Evolutionary conservation across 768 basidiomycete species (phyloP).

Genomic region (Epithele typhae): DNA sequence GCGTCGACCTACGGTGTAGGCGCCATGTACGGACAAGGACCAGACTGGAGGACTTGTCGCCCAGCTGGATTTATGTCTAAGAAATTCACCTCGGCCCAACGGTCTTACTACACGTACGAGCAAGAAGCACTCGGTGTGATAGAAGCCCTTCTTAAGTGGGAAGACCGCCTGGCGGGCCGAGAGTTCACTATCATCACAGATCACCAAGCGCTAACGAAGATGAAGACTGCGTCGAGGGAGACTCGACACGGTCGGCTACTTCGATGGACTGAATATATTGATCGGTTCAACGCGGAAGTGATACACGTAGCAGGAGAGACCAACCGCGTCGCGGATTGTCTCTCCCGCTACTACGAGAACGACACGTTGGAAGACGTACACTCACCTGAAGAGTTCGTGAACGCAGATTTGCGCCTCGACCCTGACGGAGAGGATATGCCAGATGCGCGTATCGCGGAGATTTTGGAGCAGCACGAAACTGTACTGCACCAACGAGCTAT

Average conservation of each 20-base stretch:
- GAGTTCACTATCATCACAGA: constrained; percentile 23
- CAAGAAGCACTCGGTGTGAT: constrained; percentile 13
- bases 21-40: constrained; percentile 23
- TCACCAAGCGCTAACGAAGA: constrained; percentile 26
- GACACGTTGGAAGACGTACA: constrained; percentile 10
- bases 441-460: too few species aligned
- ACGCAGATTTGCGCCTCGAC: constrained; percentile 7
- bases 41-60: constrained; percentile 19
- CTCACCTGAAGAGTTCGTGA: not conserved
- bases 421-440: not conserved
- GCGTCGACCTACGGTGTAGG: constrained; percentile 17
- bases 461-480: too few species aligned
- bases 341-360: constrained; percentile 29
- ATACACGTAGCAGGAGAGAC: constrained; percentile 19
- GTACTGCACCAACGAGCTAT: too few species aligned
- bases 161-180: constrained; percentile 24
- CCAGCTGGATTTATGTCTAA: constrained; percentile 26
- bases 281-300: constrained; percentile 25
- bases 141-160: constrained; percentile 26
- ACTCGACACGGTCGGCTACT: constrained; percentile 18
- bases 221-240: constrained; percentile 20
- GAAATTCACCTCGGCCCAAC: constrained; percentile 26
- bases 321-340: constrained; percentile 28
- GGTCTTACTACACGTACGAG: constrained; percentile 21
- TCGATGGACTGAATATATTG: constrained; percentile 30